Evolutionary conservation across 2,329 filamentous ascomycete species (phyloP), one percentile per base, ranked within the genome.

Genomic region (Fusarium metavorans): DNA sequence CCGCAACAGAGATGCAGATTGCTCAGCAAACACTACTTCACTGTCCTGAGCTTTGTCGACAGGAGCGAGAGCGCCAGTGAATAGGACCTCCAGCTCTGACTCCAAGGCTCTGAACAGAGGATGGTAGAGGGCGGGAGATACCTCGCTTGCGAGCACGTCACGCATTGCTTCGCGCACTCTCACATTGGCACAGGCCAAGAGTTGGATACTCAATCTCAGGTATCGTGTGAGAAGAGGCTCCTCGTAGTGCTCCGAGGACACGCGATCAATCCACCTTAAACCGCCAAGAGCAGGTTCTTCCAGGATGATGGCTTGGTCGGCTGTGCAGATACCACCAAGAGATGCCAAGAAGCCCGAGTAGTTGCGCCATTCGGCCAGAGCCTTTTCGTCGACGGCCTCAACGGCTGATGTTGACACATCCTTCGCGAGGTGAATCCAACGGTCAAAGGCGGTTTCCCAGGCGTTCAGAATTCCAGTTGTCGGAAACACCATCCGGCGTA

Each of bases 271-370:
- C 92, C 92, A 93, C 72, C 86, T 86, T 39, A 93, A 79, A 7
- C 89, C 88, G 64, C 87, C 86, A 14, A 90, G 82, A 18, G 87
- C 83, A 18, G 89, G 85, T 63, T 93, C 91, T 58, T 92, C 91
- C 6, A 90, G 79, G 13, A 87, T 83, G 61, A 87, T 83, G 58
- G 88, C 84, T 77, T 91, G 88, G 66, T 90, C 88, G 4, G 91
- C 88, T 10, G 89, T 89, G 79, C 92, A 93, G 64, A 91, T 88
- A 3, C 92, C 91, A 16, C 91, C 91, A 6, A 93, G 82, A 0
- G 92, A 92, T 6, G 91, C 91, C 13, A 93, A 84, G 72, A 93
- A 92, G 0, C 92, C 92, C 2, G 91, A 92, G 76, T 91, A 88
- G 72, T 93, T 93, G 41, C 92, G 87, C 92, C 92, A 93, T 77